Percentiles rank a stretch among this genome's conserved stretches.
phyloP scores from a whole-genome alignment of 148 eudicot species.

The Spergularia bocconei region DNA sequence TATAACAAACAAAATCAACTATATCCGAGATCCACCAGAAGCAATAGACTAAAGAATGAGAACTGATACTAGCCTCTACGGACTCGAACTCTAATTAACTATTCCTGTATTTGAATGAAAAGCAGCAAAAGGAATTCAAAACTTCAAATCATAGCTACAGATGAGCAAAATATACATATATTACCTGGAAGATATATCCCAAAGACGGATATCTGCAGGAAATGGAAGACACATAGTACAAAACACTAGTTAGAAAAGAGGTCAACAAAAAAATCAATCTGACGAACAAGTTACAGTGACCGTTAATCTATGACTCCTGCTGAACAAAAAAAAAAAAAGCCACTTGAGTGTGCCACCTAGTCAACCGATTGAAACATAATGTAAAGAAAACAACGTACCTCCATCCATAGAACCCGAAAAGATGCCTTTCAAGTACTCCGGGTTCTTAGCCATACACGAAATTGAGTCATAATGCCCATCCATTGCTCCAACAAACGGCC shows the following conservation, averaged over 20 bases:
- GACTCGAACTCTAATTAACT: neutral
- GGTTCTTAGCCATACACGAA: slow-evolving; percentile 93
- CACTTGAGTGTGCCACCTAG: neutral
- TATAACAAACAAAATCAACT: neutral
- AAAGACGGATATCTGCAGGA: slow-evolving; percentile 84
- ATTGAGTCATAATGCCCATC: slow-evolving; percentile 81
- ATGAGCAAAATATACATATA: neutral
- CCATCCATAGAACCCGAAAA: slow-evolving; percentile 97
- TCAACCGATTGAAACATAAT: neutral
- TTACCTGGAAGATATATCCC: slow-evolving; percentile 95
- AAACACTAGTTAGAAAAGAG: neutral
- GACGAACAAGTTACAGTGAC: neutral
- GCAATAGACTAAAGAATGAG: neutral
- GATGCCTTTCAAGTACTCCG: slow-evolving; percentile 64
- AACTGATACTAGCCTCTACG: neutral
- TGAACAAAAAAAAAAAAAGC: neutral
- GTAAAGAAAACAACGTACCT: slow-evolving; percentile 43
- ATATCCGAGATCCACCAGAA: neutral
- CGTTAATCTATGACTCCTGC: neutral
- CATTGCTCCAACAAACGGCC: slow-evolving; percentile 90
- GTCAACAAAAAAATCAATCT: neutral
- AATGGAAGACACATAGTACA: neutral
- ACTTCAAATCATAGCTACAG: neutral
- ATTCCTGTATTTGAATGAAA: neutral
- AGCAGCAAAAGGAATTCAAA: neutral